phyloP scores from a whole-genome alignment of 108 stramenopile species.

The Ochromonas danica region DNA sequence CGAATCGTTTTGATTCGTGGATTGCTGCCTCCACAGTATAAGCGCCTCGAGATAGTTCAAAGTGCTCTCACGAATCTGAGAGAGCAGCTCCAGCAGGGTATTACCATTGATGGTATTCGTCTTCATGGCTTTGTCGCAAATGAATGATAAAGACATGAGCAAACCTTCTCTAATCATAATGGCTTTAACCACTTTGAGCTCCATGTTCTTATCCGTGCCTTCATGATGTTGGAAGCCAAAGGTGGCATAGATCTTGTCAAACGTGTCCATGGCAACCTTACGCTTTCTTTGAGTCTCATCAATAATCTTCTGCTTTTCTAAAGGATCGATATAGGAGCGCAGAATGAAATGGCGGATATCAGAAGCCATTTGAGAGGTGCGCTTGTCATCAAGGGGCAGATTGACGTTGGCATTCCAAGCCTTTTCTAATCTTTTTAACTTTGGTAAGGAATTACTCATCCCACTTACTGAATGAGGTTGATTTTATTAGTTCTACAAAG shows the following conservation, averaged over 20 bases:
- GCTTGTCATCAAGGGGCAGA: neutral
- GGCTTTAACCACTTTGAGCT: conserved; percentile 52
- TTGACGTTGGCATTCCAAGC: neutral
- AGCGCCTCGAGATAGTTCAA: conserved; percentile 46
- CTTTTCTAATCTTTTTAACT: neutral
- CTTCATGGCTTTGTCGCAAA: conserved; percentile 30
- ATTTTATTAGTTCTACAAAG: too few relatives aligned
- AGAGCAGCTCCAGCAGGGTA: conserved; percentile 41
- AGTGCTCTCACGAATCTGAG: conserved; percentile 46
- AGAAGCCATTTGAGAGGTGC: neutral
- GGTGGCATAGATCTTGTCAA: conserved; percentile 51
- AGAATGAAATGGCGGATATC: neutral
- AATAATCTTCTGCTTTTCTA: neutral
- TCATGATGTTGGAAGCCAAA: conserved; percentile 59
- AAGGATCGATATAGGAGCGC: neutral
- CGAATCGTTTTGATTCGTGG: neutral
- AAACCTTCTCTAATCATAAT: conserved; percentile 50
- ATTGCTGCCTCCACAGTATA: conserved; percentile 41
- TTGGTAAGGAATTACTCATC: too few relatives aligned
- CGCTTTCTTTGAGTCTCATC: neutral
- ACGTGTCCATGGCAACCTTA: conserved; percentile 10
- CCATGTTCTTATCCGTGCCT: conserved; percentile 52
- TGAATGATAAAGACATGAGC: conserved; percentile 35
- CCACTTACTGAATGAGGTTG: too few relatives aligned
- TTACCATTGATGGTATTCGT: neutral